These are phyloP conservation scores for Tulasnella calospora DNA, from an alignment of 768 basidiomycete genomes.

Conservation along the genomic window DNA sequence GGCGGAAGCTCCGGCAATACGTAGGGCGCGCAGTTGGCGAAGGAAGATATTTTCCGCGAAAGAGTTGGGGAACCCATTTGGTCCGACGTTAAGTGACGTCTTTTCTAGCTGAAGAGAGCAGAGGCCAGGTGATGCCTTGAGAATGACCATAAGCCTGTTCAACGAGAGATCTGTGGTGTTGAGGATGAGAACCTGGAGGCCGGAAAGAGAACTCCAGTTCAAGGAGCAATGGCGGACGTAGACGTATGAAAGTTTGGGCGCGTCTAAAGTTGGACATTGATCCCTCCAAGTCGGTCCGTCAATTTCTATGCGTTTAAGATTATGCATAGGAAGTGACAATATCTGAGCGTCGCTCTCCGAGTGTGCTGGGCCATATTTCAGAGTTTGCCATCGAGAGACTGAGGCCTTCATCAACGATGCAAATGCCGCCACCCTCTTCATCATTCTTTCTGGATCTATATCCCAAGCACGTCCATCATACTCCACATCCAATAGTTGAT, in stretches of 20 bases:
- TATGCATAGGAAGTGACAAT: not conserved
- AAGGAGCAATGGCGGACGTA: not conserved
- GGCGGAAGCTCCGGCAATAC: not conserved
- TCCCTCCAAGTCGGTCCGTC: not conserved
- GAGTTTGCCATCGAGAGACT: not conserved
- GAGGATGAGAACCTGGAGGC: not conserved
- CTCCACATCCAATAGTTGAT: not conserved
- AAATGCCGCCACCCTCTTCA: not conserved
- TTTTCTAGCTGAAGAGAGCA: not conserved
- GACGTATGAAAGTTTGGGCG: not conserved
- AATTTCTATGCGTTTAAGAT: not conserved
- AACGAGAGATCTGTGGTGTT: not conserved
- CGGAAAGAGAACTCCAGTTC: not conserved
- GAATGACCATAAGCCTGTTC: not conserved
- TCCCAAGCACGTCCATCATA: not conserved
- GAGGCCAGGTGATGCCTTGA: not conserved
- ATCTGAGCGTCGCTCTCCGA: not conserved
- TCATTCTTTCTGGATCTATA: not conserved
- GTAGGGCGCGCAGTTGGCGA: not conserved
- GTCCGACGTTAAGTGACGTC: not conserved
- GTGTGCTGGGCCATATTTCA: not conserved
- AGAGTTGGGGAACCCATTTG: not conserved
- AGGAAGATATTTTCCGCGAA: not conserved
- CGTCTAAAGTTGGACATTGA: not conserved
- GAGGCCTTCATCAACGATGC: not conserved